Base-by-base conservation (phyloP, 2,329 filamentous ascomycete genomes). In the Arthroderma sp. region DNA sequence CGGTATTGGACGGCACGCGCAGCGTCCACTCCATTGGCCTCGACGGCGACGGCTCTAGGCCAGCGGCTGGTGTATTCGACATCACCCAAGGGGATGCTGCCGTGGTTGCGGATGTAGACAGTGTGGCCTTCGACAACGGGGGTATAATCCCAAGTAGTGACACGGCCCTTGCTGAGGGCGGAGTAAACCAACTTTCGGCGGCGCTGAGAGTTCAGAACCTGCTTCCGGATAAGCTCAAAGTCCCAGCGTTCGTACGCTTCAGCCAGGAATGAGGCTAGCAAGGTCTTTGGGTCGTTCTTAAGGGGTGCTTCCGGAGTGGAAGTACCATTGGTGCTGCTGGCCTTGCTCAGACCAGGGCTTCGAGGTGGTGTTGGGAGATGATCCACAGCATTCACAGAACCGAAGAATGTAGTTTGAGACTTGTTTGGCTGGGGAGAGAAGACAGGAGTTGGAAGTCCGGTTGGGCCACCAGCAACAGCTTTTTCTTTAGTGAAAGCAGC, bases 61-160 rank as follows among this genome's bases (percentile, higher is more conserved):
- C 63, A 66, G 15, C 64, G 63, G 10, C 63, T 66, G 32, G 66
- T 59, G 9, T 61, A 48, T 42, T 67, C 64, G 10, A 66, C 61
- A 42, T 67, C 63, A 40, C 66, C 64, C 29, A 67, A 52, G 2
- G 58, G 55, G 3, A 63, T 63, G 56, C 64, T 62, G 53, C 64
- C 61, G 43, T 63, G 61, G 55, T 67, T 67, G 41, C 88, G 83
- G 56, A 95, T 93, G 64, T 89, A 93, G 64, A 84, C 84, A 53
- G 49, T 52, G 48, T 62, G 62, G 5, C 58, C 60, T 51, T 65
- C 58, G 40, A 68, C 55, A 43, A 73, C 66, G 0, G 86, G 86
- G 66, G 88, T 76, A 65, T 82, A 83, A 64, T 95, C 88, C 88
- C 88, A 95, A 59, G 79, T 76, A 34, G 83, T 83, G 54, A 85